Percentiles rank a stretch among this genome's conserved stretches.
These are phyloP conservation scores for Tetrahymena thermophila DNA, from an alignment of 73 alveolate genomes.

Conservation along the genomic window DNA sequence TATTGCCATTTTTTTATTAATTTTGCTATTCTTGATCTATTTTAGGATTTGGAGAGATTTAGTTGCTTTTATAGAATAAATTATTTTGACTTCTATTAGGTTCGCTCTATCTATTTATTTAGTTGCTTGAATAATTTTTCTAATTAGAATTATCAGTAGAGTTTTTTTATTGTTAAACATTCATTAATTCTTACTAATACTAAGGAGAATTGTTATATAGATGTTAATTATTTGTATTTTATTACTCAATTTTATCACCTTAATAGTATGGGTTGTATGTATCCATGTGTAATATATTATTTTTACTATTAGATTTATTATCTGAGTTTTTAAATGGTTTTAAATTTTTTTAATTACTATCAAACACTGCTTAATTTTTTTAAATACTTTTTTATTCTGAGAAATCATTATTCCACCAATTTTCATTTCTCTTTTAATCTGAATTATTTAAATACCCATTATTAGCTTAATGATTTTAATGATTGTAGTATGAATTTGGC, in stretches of 20 bases:
- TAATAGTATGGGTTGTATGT: neutral
- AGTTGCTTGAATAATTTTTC: neutral
- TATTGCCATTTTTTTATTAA: neutral
- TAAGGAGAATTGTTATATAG: neutral
- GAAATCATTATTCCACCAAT: neutral
- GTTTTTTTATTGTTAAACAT: too few species aligned
- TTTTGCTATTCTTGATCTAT: neutral
- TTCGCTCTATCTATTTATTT: neutral
- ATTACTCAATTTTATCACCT: neutral
- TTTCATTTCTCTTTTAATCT: neutral
- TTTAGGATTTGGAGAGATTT: neutral
- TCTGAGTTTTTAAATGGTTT: neutral
- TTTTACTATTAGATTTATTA: neutral
- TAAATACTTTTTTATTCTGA: neutral
- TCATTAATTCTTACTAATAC: neutral
- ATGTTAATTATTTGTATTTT: too few species aligned
- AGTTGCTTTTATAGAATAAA: neutral
- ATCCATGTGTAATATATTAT: neutral
- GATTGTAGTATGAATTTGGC: neutral
- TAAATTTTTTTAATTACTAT: neutral
- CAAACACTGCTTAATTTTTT: neutral
- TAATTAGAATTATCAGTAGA: neutral
- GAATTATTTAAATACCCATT: neutral
- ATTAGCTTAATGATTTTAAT: neutral
- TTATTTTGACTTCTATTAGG: neutral